These are phyloP conservation scores for Anastatica hierochuntica DNA, from an alignment of 345 rosid genomes.

Conservation along the genomic window DNA sequence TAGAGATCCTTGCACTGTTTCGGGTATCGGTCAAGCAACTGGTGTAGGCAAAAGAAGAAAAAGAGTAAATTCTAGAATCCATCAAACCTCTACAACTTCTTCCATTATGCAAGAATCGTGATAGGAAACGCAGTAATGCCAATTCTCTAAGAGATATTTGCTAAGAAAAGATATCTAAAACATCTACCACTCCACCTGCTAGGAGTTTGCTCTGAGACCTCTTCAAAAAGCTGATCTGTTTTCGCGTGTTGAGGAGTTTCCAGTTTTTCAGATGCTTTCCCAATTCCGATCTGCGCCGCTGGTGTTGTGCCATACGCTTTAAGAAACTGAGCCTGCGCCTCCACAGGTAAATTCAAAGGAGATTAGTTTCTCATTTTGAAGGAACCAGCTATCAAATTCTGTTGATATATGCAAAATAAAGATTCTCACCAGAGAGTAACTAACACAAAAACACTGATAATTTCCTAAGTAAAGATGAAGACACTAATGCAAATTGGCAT, in stretches of 20 bases:
- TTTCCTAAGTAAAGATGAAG: no score
- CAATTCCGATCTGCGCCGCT: slow-evolving; percentile 54
- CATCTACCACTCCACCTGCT: slow-evolving; percentile 39
- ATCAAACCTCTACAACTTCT: background rate
- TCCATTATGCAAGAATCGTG: background rate
- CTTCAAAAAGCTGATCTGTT: slow-evolving; percentile 28
- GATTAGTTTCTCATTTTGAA: background rate
- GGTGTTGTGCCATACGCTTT: slow-evolving; percentile 56
- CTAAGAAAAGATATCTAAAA: background rate
- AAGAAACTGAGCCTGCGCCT: slow-evolving; percentile 52
- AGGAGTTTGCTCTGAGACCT: slow-evolving; percentile 41
- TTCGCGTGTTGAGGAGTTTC: slow-evolving; percentile 34
- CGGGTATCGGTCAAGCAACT: slow-evolving; percentile 44
- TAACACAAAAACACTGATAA: no score
- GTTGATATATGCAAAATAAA: background rate
- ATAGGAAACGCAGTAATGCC: background rate
- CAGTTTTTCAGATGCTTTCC: slow-evolving; percentile 34
- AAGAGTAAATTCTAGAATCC: background rate
- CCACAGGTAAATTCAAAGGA: background rate
- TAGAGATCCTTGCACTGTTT: slow-evolving; percentile 23
- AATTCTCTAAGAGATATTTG: background rate
- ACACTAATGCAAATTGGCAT: no score
- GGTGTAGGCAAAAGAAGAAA: background rate
- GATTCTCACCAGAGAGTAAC: no score
- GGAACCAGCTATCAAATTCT: background rate